Conservation (phyloP, 371 early-diverging fungal genomes). For the Mortierella sp. region DNA sequence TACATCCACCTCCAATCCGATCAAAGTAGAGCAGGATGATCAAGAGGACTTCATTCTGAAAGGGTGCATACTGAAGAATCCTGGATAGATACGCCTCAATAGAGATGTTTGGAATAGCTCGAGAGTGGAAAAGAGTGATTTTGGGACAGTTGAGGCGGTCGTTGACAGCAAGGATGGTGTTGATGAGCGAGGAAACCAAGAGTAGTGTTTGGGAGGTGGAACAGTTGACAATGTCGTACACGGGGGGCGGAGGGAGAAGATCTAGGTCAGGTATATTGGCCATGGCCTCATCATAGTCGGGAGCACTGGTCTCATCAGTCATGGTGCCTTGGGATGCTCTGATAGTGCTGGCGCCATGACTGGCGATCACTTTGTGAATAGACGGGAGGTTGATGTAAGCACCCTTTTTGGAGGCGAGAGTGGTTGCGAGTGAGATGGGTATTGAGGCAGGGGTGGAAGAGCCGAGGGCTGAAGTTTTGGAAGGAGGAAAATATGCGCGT, state of each 20-base stretch:
- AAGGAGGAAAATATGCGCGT: slow-evolving; percentile 33
- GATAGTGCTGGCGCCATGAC: slow-evolving; percentile 10
- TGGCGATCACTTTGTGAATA: slow-evolving; percentile 43
- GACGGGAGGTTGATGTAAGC: slow-evolving; percentile 42
- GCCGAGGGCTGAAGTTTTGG: slow-evolving; percentile 19
- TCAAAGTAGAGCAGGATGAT: slow-evolving; percentile 88
- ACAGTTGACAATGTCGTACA: slow-evolving; percentile 57
- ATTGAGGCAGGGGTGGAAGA: slow-evolving; percentile 15
- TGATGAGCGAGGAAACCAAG: slow-evolving; percentile 63
- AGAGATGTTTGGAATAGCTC: slow-evolving; percentile 79
- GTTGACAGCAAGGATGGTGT: slow-evolving; percentile 70
- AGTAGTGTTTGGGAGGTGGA: slow-evolving; percentile 53
- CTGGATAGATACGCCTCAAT: slow-evolving; percentile 73
- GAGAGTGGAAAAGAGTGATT: slow-evolving; percentile 82
- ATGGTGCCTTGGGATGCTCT: slow-evolving; percentile 1
- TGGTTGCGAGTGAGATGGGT: slow-evolving; percentile 24
- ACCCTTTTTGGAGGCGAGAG: slow-evolving; percentile 36
- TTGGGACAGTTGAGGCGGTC: slow-evolving; percentile 70
- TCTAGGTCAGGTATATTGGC: slow-evolving; percentile 50
- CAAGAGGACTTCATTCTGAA: slow-evolving; percentile 80
- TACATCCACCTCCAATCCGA: slow-evolving; percentile 66
- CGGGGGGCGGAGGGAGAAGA: slow-evolving; percentile 45
- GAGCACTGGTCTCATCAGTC: slow-evolving; percentile 18
- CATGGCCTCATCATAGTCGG: slow-evolving; percentile 40
- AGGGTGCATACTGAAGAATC: slow-evolving; percentile 81